Percentiles rank a stretch among this genome's conserved stretches.
phyloP scores from a whole-genome alignment of 176 grass and related monocot species.

The Rhipidocladum racemiflorum region DNA sequence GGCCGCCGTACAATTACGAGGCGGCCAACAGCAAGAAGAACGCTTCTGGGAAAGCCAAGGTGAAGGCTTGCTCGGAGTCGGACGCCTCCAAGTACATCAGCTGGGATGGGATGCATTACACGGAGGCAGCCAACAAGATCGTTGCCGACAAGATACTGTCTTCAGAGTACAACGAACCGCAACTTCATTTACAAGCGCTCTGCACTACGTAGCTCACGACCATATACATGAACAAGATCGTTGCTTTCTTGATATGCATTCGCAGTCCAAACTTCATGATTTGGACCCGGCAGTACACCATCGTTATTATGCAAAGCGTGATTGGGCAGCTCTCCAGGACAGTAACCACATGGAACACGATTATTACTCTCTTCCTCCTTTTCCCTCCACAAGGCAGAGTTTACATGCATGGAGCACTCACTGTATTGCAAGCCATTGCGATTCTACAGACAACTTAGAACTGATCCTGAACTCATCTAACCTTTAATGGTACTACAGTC shows the following conservation, averaged over 20 bases:
- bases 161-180: constrained; percentile 23
- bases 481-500: constrained; percentile 34
- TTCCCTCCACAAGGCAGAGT: neutral
- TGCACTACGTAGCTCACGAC: neutral
- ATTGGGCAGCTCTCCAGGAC: neutral
- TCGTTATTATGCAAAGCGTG: neutral
- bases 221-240: too few species aligned
- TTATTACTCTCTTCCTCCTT: neutral
- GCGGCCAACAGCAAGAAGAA: neutral
- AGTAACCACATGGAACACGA: neutral
- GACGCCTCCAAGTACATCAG: neutral
- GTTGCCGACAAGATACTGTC: constrained; percentile 34
- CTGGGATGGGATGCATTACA: constrained; percentile 61
- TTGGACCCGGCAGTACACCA: neutral
- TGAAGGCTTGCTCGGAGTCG: constrained; percentile 16
- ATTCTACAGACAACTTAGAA: neutral
- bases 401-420: constrained; percentile 11
- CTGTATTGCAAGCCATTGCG: neutral
- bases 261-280: too few species aligned
- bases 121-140: constrained; percentile 36
- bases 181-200: neutral
- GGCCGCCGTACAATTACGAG: constrained; percentile 42
- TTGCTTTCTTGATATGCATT: too few species aligned
- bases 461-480: constrained; percentile 19
- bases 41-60: constrained; percentile 29